Evolutionary conservation across 2,329 filamentous ascomycete genomes (phyloP).

Genomic region (Nemania sp.): DNA sequence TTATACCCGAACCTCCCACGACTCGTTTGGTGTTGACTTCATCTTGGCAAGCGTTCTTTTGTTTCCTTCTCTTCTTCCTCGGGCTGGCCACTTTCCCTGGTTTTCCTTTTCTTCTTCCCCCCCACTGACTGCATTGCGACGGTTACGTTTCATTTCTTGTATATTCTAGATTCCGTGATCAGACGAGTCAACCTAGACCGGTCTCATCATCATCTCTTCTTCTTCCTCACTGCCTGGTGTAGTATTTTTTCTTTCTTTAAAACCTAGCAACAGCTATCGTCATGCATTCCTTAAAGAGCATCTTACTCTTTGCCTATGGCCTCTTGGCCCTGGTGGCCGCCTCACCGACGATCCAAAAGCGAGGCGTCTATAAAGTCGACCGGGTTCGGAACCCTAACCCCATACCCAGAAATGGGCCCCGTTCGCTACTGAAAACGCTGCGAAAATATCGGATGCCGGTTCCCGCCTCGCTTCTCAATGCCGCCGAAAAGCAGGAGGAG

Average conservation of each 20-base stretch:
- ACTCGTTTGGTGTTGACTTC: not conserved
- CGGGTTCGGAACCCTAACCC: constrained; percentile 38
- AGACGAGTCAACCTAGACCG: not conserved
- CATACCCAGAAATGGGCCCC: constrained; percentile 37
- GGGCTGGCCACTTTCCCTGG: constrained; percentile 14
- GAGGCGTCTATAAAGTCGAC: constrained; percentile 40
- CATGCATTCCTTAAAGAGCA: constrained; percentile 36
- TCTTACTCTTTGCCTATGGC: constrained; percentile 33
- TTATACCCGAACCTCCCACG: constrained; percentile 5
- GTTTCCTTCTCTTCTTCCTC: constrained; percentile 14
- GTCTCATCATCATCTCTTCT: not conserved
- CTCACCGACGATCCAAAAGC: constrained; percentile 38
- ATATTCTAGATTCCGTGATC: not conserved
- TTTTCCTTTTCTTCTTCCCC: not conserved
- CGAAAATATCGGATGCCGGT: constrained; percentile 41
- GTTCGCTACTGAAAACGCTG: constrained; percentile 38
- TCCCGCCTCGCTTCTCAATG: constrained; percentile 32
- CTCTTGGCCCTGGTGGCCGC: constrained; percentile 36
- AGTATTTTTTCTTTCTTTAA: constrained; percentile 11
- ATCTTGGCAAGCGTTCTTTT: constrained; percentile 17
- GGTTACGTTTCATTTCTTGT: constrained; percentile 15
- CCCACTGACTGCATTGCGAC: not conserved
- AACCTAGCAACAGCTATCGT: constrained; percentile 13
- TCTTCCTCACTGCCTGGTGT: constrained; percentile 33
- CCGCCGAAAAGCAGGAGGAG: constrained; percentile 30